Evolutionary conservation across 805 yeast species (phyloP).

Genomic region (Geotrichum ghanense): DNA sequence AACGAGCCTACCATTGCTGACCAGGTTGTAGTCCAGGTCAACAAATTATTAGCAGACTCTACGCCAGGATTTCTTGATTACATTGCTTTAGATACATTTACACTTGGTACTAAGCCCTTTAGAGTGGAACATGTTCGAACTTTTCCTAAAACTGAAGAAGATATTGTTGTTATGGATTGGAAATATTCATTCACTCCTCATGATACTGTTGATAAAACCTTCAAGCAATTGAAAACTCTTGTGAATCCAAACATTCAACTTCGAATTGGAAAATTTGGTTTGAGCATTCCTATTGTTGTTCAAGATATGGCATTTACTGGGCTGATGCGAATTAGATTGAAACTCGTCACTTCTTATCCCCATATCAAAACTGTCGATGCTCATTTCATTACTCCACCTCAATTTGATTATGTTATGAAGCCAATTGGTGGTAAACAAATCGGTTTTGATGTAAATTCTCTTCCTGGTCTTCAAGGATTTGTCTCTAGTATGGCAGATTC

Average conservation of each 20-base stretch:
- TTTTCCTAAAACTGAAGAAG: constrained; percentile 78
- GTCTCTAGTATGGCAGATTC: constrained; percentile 77
- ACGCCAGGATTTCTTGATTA: constrained; percentile 80
- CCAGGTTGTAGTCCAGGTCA: constrained; percentile 74
- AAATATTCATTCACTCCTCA: constrained; percentile 84
- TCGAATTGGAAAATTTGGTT: constrained; percentile 48
- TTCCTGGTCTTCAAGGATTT: constrained; percentile 80
- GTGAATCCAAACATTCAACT: constrained; percentile 74
- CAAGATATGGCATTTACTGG: constrained; percentile 72
- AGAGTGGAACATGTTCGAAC: constrained; percentile 86
- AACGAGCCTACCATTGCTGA: constrained; percentile 84
- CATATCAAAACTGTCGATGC: constrained; percentile 87
- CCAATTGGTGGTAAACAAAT: constrained; percentile 75
- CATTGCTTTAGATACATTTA: constrained; percentile 77
- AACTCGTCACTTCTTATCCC: constrained; percentile 85
- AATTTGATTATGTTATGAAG: constrained; percentile 71
- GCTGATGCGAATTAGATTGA: constrained; percentile 65
- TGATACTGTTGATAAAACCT: constrained; percentile 69
- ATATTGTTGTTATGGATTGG: constrained; percentile 98
- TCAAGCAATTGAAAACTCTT: constrained; percentile 71
- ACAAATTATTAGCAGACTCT: constrained; percentile 67
- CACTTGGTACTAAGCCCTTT: constrained; percentile 93
- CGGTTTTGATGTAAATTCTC: constrained; percentile 74
- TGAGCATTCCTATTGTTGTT: constrained; percentile 64
- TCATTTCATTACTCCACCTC: constrained; percentile 75